A percentile compares a stretch with the other conserved stretches of the same genome.
Conservation (phyloP, 2,329 filamentous ascomycete genomes). For the Metarhizium rileyi region DNA sequence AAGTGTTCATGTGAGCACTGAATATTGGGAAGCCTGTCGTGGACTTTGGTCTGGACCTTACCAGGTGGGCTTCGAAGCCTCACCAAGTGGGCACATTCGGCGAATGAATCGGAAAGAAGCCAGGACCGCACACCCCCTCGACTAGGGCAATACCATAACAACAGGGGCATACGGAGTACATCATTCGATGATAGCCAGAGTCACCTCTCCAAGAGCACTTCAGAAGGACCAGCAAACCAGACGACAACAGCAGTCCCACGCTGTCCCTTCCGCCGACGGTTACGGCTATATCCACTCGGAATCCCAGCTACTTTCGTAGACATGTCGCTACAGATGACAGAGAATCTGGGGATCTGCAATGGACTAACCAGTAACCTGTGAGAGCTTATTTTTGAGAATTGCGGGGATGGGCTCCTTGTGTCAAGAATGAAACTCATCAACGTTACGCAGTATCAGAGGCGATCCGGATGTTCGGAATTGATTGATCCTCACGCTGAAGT, state of each 20-base stretch:
- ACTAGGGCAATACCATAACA: neutral
- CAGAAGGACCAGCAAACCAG: neutral
- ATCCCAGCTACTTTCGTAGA: constrained; percentile 1
- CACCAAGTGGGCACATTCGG: neutral
- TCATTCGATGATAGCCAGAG: neutral
- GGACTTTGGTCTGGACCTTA: constrained; percentile 2
- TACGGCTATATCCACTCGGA: neutral
- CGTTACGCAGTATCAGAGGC: neutral
- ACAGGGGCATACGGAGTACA: too few species aligned
- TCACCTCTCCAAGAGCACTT: neutral
- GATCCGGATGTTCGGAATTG: neutral
- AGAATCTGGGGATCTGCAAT: neutral
- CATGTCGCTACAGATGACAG: constrained; percentile 1
- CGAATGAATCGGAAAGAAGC: constrained; percentile 7
- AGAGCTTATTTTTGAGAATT: neutral
- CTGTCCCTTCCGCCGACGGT: neutral
- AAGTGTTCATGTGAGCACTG: neutral
- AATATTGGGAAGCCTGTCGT: constrained; percentile 1
- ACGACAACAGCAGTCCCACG: neutral
- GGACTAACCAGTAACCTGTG: neutral
- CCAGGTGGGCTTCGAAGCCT: neutral
- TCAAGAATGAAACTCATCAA: neutral
- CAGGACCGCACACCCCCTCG: constrained; percentile 2
- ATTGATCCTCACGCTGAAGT: neutral
- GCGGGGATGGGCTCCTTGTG: neutral